Percentiles rank a stretch among this genome's conserved stretches.
Evolutionary conservation across 306 rosid genomes (phyloP).

Genomic region (Gleditsia sinensis): DNA sequence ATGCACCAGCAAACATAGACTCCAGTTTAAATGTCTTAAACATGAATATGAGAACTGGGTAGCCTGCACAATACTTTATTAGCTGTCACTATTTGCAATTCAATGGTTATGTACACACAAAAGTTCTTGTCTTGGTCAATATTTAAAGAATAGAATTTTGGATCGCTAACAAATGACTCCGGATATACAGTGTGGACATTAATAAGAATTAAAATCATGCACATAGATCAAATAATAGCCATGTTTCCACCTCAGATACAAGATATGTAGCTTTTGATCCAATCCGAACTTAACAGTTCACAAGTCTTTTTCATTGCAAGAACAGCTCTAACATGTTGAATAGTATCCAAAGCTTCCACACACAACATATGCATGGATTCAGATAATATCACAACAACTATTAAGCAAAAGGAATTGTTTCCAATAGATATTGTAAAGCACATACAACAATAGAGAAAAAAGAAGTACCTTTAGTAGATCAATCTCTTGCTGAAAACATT

Average conservation of each 20-base stretch:
- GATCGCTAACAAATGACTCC: neutral
- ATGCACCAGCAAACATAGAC: conserved; percentile 21
- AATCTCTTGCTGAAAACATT: conserved; percentile 87
- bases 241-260: conserved; percentile 18
- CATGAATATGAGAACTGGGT: neutral
- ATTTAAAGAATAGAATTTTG: neutral
- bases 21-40: neutral
- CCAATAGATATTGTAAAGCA: conserved; percentile 15
- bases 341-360: conserved; percentile 25
- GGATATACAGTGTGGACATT: neutral
- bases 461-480: conserved; percentile 93
- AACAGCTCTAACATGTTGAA: conserved; percentile 10
- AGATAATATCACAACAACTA: conserved; percentile 11
- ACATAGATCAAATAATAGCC: conserved; percentile 4
- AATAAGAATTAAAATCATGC: neutral
- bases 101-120: neutral
- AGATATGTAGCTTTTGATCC: conserved; percentile 3
- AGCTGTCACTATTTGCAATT: neutral
- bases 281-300: conserved; percentile 17
- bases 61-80: neutral
- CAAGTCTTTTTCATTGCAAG: conserved; percentile 19
- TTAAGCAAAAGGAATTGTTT: conserved; percentile 22
- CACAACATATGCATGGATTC: conserved; percentile 1
- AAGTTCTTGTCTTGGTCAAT: neutral
- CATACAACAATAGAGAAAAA: conserved; percentile 27